A percentile compares a stretch with the other conserved stretches of the same genome.
Evolutionary conservation across 129 eudicot genomes (phyloP).

Genomic region (Escallonia herrerae): DNA sequence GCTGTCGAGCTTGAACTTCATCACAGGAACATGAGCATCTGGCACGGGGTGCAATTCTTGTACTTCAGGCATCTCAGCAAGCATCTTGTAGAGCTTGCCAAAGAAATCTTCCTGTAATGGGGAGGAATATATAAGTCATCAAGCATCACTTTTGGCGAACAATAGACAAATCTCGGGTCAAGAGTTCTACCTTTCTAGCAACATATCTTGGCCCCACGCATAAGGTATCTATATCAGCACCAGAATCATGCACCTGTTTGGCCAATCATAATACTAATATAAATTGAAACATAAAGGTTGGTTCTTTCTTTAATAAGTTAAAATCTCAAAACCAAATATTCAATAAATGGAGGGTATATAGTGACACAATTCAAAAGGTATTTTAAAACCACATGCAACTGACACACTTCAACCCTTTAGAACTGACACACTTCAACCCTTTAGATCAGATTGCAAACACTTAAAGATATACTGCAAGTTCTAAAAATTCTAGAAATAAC

Average conservation of each 20-base stretch:
- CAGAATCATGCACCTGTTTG: conserved; percentile 90
- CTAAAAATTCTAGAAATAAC: too few relatives aligned
- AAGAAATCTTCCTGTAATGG: conserved; percentile 77
- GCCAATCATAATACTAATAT: too few relatives aligned
- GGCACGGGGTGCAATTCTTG: conserved; percentile 86
- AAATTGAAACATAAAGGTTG: too few relatives aligned
- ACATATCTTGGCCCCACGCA: conserved; percentile 98
- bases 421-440: too few relatives aligned
- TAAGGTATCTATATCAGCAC: conserved; percentile 95
- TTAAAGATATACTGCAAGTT: too few relatives aligned
- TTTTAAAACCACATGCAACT: too few relatives aligned
- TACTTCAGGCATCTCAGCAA: conserved; percentile 83
- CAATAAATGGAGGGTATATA: not conserved
- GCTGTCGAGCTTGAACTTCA: conserved; percentile 78
- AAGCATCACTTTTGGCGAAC: not conserved
- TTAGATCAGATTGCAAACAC: too few relatives aligned
- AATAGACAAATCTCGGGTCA: not conserved
- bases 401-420: too few relatives aligned
- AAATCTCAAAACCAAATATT: not conserved
- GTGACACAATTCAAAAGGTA: too few relatives aligned
- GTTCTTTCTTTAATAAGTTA: not conserved
- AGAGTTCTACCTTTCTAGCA: conserved; percentile 49
- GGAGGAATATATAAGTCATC: conserved; percentile 7
- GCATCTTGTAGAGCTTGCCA: conserved; percentile 81
- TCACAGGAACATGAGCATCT: conserved; percentile 94